These are phyloP conservation scores for Lotus japonicus DNA, from an alignment of 306 rosid genomes.

Conservation along the genomic window DNA sequence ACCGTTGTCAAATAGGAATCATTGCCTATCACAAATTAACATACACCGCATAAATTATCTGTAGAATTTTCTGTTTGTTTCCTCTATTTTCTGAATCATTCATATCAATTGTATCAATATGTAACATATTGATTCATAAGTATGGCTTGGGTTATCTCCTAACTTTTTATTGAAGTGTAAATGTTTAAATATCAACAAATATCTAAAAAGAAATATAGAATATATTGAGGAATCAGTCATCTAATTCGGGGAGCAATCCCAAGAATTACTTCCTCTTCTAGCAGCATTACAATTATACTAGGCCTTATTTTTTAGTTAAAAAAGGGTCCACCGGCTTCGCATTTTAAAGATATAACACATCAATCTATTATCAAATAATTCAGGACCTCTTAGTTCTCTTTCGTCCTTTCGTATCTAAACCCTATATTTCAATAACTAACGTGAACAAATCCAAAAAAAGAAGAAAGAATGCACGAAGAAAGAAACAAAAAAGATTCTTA, in stretches of 20 bases:
- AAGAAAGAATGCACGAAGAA: neutral
- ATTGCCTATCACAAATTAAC: neutral
- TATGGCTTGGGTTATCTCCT: too few species aligned
- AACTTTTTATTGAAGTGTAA: neutral
- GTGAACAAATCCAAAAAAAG: neutral
- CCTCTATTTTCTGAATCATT: neutral
- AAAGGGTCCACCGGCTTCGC: neutral
- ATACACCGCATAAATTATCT: neutral
- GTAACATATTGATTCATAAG: too few species aligned
- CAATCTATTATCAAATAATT: neutral
- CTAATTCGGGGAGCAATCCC: neutral
- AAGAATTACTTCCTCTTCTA: neutral
- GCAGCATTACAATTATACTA: neutral
- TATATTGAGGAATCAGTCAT: neutral
- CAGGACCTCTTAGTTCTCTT: slow-evolving; percentile 10
- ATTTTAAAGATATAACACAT: neutral
- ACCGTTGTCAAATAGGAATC: neutral
- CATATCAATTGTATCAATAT: neutral
- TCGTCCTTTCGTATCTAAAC: slow-evolving; percentile 7
- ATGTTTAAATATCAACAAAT: neutral
- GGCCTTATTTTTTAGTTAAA: neutral
- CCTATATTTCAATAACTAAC: neutral
- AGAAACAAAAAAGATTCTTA: neutral
- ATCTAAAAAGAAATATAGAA: neutral
- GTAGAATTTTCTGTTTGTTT: neutral